Base-by-base conservation (phyloP, 225 moss, liverwort and hornwort species). In the Ulota crispa region DNA sequence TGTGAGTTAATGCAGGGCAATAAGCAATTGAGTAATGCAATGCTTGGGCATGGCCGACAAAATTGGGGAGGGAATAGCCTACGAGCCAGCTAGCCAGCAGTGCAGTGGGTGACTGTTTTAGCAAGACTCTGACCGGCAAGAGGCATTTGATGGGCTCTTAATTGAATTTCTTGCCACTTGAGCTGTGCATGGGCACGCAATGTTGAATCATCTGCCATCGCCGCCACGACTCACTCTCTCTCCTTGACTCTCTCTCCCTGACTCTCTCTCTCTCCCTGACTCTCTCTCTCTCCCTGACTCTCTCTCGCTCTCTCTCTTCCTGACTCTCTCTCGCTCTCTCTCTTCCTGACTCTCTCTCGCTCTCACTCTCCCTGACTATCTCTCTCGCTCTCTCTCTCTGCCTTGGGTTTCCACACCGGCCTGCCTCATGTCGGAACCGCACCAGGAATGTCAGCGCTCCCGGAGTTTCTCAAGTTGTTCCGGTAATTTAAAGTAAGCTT, bases 131-230 rank as follows among this genome's bases (percentile, higher is more conserved):
- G 59, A 79, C 79, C 57, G 14, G 16, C 21, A 3, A 0, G 23
- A 34, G 26, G 53, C 53, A 43, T 41, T 72, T 28, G 72, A 66
- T 71, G 72, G 4, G 36, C n/a, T 50, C 65, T 4, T 39, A 72
- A 59, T 60, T 81, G 81, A 78, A 74, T 68, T 74, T 62, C 24
- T 55, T 23, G 73, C 34, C 47, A 7, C 52, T 68, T 21, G 16
- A 73, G 73, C 73, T 78, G 73, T 78, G 74, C 68, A 9, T 8
- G 32, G 18, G 67, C 73, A 43, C 6, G 6, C 78, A 68, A n/a
- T 10, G 78, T 42, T 8, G 74, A 32, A 31, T 15, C 37, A 3
- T 28, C 53, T 3, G 65, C 37, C 27, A 31, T 4, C 0, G 9
- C 60, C 27, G 43, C 52, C 53, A 21, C 12, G 68, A 68, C 72